These are phyloP conservation scores for Rhizopus microsporus DNA, from an alignment of 371 early-diverging fungal genomes.

Conservation along the genomic window DNA sequence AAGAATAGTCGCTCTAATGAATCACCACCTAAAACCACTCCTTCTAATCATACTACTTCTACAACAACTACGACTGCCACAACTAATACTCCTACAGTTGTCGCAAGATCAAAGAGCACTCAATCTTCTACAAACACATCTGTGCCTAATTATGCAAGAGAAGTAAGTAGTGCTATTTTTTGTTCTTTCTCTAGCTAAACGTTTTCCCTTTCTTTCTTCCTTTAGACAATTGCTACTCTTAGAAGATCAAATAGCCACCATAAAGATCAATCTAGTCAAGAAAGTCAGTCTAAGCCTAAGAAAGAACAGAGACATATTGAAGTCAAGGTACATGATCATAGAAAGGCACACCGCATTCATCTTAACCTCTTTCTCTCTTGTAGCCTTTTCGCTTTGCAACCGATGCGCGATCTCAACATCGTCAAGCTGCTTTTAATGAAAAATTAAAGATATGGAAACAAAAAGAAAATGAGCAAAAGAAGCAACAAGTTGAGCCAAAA, in stretches of 20 bases:
- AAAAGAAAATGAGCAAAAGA: constrained; percentile 5
- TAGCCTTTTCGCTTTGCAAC: constrained; percentile 19
- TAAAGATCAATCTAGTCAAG: no score
- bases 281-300: no score
- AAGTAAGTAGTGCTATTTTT: constrained; percentile 1
- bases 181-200: background rate
- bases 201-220: no score
- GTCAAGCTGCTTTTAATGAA: constrained; percentile 7
- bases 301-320: background rate
- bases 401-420: no score
- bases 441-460: constrained; percentile 13
- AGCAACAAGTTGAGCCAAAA: background rate
- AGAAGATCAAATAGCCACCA: no score
- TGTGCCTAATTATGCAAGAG: no score
- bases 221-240: background rate
- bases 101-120: no score
- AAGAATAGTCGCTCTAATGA: background rate
- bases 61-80: no score
- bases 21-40: no score
- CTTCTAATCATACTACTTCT: no score
- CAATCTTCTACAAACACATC: no score
- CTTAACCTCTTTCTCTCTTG: background rate
- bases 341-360: background rate
- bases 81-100: no score
- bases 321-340: background rate